phyloP scores from a whole-genome alignment of 805 yeast genomes.

The Lipomyces sp. region DNA sequence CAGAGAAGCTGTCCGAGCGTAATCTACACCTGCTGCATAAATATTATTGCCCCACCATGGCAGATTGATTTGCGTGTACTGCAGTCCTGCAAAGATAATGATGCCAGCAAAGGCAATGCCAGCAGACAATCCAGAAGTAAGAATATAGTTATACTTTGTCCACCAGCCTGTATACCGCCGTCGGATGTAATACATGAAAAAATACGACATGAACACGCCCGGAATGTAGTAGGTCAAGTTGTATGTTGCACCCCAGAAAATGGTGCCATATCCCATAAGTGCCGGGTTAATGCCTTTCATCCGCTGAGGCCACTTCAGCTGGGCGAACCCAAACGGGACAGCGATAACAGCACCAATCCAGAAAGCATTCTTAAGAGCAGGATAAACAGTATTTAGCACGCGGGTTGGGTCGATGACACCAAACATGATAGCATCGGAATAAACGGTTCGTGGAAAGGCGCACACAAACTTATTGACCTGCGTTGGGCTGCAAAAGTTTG shows the following conservation, averaged over 20 bases:
- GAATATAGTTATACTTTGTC: conserved; percentile 59
- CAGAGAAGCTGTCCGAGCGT: conserved; percentile 18
- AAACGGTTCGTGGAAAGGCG: conserved; percentile 16
- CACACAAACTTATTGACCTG: conserved; percentile 21
- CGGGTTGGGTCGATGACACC: conserved; percentile 22
- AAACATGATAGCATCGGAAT: conserved; percentile 27
- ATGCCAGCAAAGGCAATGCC: conserved; percentile 68
- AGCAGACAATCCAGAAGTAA: conserved; percentile 68
- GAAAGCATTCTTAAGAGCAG: conserved; percentile 20
- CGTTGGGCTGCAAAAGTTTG: conserved; percentile 18
- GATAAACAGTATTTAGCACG: conserved; percentile 13
- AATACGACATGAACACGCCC: conserved; percentile 48
- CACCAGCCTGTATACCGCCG: conserved; percentile 57
- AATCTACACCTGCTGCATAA: conserved; percentile 27
- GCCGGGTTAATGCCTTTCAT: conserved; percentile 16
- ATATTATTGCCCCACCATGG: conserved; percentile 65
- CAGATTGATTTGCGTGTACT: conserved; percentile 42
- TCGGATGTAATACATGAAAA: conserved; percentile 62
- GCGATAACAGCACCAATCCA: conserved; percentile 20
- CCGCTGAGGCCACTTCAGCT: conserved; percentile 15
- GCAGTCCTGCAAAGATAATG: conserved; percentile 56
- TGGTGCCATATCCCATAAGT: conserved; percentile 13
- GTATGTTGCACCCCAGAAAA: conserved; percentile 21
- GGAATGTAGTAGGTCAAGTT: conserved; percentile 21
- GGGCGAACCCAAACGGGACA: conserved; percentile 23